These are phyloP conservation scores for Plasmodium falciparum DNA, from an alignment of 169 alveolate species.

Conservation along the genomic window DNA sequence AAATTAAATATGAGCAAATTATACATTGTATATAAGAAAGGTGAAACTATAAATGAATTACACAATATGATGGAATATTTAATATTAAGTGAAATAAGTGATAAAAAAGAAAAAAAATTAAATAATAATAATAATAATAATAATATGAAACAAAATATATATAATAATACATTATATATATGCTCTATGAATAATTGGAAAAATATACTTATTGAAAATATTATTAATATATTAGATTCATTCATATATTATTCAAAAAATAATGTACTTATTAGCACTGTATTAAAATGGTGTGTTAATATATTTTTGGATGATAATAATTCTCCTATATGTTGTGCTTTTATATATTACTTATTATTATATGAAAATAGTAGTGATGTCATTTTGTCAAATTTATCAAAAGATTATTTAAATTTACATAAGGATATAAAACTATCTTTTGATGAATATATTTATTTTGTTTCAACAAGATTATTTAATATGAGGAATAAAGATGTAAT, in stretches of 20 bases:
- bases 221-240: constrained; percentile 39
- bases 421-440: constrained; percentile 24
- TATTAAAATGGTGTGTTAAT: constrained; percentile 46
- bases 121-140: background rate
- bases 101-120: background rate
- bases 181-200: background rate
- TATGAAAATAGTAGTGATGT: constrained; percentile 31
- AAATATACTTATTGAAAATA: constrained; percentile 27
- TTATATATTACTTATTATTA: constrained; percentile 23
- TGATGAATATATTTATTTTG: constrained; percentile 42
- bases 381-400: constrained; percentile 46
- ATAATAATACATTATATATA: too few relatives aligned
- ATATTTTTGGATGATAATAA: constrained; percentile 3
- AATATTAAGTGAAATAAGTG: background rate
- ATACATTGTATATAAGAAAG: background rate
- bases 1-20: background rate
- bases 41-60: background rate
- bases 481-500: background rate
- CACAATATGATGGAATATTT: background rate
- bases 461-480: constrained; percentile 33
- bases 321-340: constrained; percentile 20
- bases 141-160: background rate
- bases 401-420: constrained; percentile 29
- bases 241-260: constrained; percentile 27
- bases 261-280: constrained; percentile 21